Base-by-base conservation (phyloP, 164 flowering plant species). In the Dillenia turbinata region DNA sequence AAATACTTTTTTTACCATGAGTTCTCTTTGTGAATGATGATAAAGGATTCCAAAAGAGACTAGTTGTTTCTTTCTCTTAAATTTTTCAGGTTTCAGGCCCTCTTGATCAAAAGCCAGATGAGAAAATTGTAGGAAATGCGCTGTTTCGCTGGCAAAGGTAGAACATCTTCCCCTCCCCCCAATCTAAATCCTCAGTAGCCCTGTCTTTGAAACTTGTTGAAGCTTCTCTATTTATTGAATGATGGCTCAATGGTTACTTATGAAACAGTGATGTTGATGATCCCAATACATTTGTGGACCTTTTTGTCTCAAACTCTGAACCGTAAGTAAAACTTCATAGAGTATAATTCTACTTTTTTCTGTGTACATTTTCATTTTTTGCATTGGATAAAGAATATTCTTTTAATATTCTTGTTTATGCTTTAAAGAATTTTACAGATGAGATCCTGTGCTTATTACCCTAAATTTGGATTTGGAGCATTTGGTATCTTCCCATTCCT, bases 81-180 rank as follows among this genome's bases (percentile, higher is more conserved):
- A 77, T 33, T 71, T 46, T 53, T 65, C 63, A 90, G 97, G 79
- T 94, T 40, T 75, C 88, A 59, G 91, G 95, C 61, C 89, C 97
- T 16, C 72, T 87, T 68, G 83, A 86, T 72, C 78, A 75, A 55
- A 86, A 81, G 49, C 71, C 85, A 6, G 86, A 80, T 12, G 92
- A 85, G 61, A 76, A 71, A 9, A 57, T 94, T 56, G 65, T 70
- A 8, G 91, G 89, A 62, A 81, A 87, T 78, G 98, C 97, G 43
- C 60, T 76, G 44, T 94, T 94, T 70, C 91, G 98, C 54, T 94
- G 98, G 98, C 98, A 89, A 78, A 84, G 93, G 96, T 91, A 66
- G 13, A 47, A 40, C 33, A 26, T 26, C 33, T 26, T 26, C 2
- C 1, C 1, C 22, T 19, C 22, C 22, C 22, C 22, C 22, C 1